Base-by-base conservation (phyloP, 1,284 basidiomycete species). In the Trichosporon ovoides region DNA sequence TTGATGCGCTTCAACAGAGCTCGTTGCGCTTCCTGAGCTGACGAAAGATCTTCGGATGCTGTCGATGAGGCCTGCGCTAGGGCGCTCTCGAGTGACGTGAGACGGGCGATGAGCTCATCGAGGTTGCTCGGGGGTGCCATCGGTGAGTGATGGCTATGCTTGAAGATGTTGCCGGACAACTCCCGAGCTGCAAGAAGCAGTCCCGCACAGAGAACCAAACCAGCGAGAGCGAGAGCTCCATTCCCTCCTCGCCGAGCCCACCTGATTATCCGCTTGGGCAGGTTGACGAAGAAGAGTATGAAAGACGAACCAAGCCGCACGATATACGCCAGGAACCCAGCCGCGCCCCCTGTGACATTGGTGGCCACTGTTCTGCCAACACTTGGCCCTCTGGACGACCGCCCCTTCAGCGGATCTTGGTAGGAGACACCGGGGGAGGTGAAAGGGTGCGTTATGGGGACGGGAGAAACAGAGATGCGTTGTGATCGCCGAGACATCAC, bases 71-170 rank as follows among this genome's bases (percentile, higher is more conserved):
- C 59, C 6, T 66, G 52, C 2, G 68, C 66, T 19, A 78, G 65
- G 0, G 74, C 72, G 0, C 62, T 55, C 50, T 80, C 79, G 46
- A 80, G 66, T 3, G 66, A 58, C 1, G 71, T 64, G 3, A 94
- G 77, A 11, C 91, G 84, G 1, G 80, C 78, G 3, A 86, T 80
- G 19, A 93, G 78, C 61, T 89, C 89, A 6, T 84, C 82, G 50
- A 91, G 78, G 66, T 87, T 83, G 12, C 81, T 80, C 1, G 85
- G 83, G 7, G 87, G 87, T 5, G 80, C 68, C 10, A 83, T 80
- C 0, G 88, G 86, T 2, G 71, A 59, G 18, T 36, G 37, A 56
- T 65, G 73, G 13, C 51, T 24, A 5, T 31, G n/a, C 7, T n/a
- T 48, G 50, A 52, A 22, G 10, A 52, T 7, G 13, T 48, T 18